Base-by-base conservation (phyloP, 2,329 filamentous ascomycete genomes). In the Penicillium nordicum region DNA sequence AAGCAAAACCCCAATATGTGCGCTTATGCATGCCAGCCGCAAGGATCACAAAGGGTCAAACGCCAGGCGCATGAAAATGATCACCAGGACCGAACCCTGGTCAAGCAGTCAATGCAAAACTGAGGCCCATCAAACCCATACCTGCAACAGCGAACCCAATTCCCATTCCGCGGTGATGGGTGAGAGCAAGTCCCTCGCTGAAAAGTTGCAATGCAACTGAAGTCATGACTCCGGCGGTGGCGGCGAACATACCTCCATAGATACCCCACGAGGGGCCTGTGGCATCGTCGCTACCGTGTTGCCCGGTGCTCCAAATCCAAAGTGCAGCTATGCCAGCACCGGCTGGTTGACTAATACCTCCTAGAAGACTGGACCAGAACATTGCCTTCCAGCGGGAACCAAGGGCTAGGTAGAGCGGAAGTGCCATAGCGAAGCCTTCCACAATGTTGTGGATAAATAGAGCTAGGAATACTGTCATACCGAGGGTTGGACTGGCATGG, bases 391-490 rank as follows among this genome's bases (percentile, higher is more conserved):
- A 78, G 44, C 92, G 88, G 57, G 87, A 93, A 59, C 88, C 84
- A 32, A 97, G 84, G 1, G 94, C 94, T 67, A 99, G 89, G 74
- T 96, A 99, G 0, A 99, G 80, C 0, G 94, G 94, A 0, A 99
- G 78, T 0, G 92, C 91, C 82, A 99, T 88, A 59, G 92, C 90
- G 71, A 97, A 97, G 1, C 94, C 94, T 77, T 99, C 94, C 29
- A 91, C 92, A 68, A 99, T 96, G 76, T 97, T 99, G 81, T 99
- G 94, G 57, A 99, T 93, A 70, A 96, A 96, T 8, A 99, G 83
- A 0, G 94, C 93, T 73, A 97, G 84, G 76, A 99, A 99, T 53
- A 99, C 91, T 50, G 90, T 89, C 74, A 96, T 86, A 21, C 94
- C 94, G 0, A 99, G 84, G 0, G 83, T 80, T 0, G 94, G 92